A percentile compares a stretch with the other conserved stretches of the same genome.
These are phyloP conservation scores for Bryum argenteum DNA, from an alignment of 225 moss, liverwort and hornwort genomes.

Conservation along the genomic window DNA sequence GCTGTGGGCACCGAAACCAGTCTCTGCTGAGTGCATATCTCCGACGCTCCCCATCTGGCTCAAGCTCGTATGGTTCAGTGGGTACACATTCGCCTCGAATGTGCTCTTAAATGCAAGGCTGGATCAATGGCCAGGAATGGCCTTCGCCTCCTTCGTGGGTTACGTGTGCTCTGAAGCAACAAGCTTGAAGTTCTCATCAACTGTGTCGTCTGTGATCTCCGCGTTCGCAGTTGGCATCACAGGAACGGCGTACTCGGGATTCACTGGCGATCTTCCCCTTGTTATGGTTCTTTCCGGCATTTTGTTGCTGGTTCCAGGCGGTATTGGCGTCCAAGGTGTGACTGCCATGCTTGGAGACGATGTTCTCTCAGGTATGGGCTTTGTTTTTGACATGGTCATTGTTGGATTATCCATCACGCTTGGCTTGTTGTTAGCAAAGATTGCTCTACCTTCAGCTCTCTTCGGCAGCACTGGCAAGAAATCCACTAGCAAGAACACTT, in stretches of 20 bases:
- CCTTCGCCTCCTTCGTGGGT: constrained; percentile 62
- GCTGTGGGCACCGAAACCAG: constrained; percentile 52
- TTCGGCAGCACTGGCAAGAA: constrained; percentile 37
- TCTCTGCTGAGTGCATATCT: constrained; percentile 37
- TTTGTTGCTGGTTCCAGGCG: constrained; percentile 67
- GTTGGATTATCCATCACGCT: constrained; percentile 69
- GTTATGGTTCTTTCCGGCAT: constrained; percentile 80
- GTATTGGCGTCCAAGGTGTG: constrained; percentile 74
- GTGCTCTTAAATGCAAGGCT: constrained; percentile 61
- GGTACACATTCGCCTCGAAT: constrained; percentile 59
- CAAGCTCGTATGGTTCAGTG: constrained; percentile 61
- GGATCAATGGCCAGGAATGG: constrained; percentile 79
- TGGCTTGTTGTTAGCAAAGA: constrained; percentile 64
- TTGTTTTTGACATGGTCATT: constrained; percentile 69
- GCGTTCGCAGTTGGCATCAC: constrained; percentile 75
- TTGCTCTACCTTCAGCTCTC: constrained; percentile 57
- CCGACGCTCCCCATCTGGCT: constrained; percentile 41
- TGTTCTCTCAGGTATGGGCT: constrained; percentile 75
- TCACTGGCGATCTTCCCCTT: constrained; percentile 68
- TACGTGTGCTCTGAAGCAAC: constrained; percentile 48
- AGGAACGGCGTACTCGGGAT: constrained; percentile 60
- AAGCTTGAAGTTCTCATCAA: constrained; percentile 41
- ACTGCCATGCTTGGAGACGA: constrained; percentile 63
- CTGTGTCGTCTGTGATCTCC: constrained; percentile 59
- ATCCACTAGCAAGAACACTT: constrained; percentile 38